Evolutionary conservation across 306 rosid genomes (phyloP), one percentile per base, ranked within the genome.

Genomic region (Cucurbita ficifolia): DNA sequence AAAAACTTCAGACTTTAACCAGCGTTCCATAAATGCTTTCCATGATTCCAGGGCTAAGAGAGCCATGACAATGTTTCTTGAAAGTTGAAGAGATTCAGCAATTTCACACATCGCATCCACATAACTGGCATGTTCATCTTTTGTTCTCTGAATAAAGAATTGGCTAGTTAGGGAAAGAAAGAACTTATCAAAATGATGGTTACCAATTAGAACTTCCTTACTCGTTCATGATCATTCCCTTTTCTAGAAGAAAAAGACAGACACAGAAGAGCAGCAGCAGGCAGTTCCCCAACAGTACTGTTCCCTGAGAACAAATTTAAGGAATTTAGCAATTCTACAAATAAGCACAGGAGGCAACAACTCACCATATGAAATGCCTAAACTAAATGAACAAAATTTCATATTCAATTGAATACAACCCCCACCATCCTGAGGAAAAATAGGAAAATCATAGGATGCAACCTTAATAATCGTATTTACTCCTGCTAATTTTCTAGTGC

Each of bases 231-330:
- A 65, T 79, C 83, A 79, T 77, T 85, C 82, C 79, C 81, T 75
- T 83, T 76, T 84, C 91, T 90, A 51, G 89, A 88, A 81, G 92
- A 76, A 73, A 88, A 84, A 74, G 97, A 79, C 77, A 82, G 84
- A 70, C 95, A 89, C 38, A 89, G 77, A 24, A 94, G 81, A 75
- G 98, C 89, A 24, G 98, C 98, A 76, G 95, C 97, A 73, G 98
- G 92, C 72, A 89, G 86, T 11, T 87, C 85, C 72, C 82, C 84
- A 29, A 88, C 84, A 54, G 81, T 78, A 75, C 81, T 81, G 77
- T 85, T 84, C 77, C 89, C 97, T 94, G 87, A 75, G 78, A 60
- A 80, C 45, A 53, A 60, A 77, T 78, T 48, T 72, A 69, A 29
- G 43, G 10, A 35, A 36, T n/a, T 35, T 16, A 61, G 46, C 45